Conservation (phyloP, 2,329 filamentous ascomycete species). For the Monascus ruber region DNA sequence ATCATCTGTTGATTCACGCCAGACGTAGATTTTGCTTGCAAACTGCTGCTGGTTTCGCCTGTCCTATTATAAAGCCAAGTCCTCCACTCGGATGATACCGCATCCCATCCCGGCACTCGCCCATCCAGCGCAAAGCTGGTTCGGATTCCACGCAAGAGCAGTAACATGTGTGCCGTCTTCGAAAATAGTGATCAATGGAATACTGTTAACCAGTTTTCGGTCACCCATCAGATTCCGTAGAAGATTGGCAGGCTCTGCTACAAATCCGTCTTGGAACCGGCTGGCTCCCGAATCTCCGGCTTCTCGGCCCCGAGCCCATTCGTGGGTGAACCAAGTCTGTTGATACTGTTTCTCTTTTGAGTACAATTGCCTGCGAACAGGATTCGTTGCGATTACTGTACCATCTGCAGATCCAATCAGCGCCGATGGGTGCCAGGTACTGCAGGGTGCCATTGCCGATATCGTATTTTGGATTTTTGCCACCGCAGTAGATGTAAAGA, state of each 20-base stretch:
- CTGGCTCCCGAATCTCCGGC: conserved; percentile 22
- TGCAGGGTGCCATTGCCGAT: conserved; percentile 23
- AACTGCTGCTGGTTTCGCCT: too few relatives aligned
- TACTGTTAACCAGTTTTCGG: conserved; percentile 19
- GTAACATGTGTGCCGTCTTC: conserved; percentile 55
- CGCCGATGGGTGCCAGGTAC: conserved; percentile 41
- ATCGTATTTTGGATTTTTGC: conserved; percentile 34
- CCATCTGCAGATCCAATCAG: conserved; percentile 44
- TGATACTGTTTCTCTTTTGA: conserved; percentile 41
- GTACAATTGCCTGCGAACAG: conserved; percentile 39
- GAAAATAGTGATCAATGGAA: conserved; percentile 38
- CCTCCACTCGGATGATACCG: conserved; percentile 55
- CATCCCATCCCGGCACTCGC: conserved; percentile 56
- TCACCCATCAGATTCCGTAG: conserved; percentile 20
- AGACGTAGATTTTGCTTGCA: too few relatives aligned
- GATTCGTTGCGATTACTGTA: conserved; percentile 40
- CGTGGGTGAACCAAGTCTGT: conserved; percentile 47
- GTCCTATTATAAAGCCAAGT: conserved; percentile 39
- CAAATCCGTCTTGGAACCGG: conserved; percentile 35
- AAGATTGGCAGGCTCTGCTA: conserved; percentile 26
- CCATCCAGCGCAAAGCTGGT: conserved; percentile 54
- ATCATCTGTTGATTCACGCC: too few relatives aligned
- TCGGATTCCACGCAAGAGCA: conserved; percentile 57
- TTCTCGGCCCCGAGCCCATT: conserved; percentile 35
- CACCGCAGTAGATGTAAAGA: conserved; percentile 39